Percentiles rank a stretch among this genome's conserved stretches.
phyloP scores from a whole-genome alignment of 441 rosid species.

The Erodium trifolium region DNA sequence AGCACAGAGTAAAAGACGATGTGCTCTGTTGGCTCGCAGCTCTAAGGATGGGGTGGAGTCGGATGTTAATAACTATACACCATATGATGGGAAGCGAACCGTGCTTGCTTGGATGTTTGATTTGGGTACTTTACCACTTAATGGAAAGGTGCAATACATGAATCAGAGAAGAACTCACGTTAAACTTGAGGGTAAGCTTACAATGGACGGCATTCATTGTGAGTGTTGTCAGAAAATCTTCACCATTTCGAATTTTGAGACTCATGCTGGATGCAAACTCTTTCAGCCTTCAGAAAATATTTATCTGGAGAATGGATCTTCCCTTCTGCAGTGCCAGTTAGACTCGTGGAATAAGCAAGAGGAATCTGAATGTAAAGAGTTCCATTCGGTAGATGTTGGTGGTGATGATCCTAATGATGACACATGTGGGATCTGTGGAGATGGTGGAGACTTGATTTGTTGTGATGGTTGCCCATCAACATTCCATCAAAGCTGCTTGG shows the following conservation, averaged over 20 bases:
- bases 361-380: constrained; percentile 40
- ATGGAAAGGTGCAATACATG: constrained; percentile 54
- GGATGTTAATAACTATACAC: constrained; percentile 38
- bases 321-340: constrained; percentile 64
- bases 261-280: constrained; percentile 54
- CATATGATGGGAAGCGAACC: constrained; percentile 70
- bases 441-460: constrained; percentile 90
- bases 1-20: constrained; percentile 47
- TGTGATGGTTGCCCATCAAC: constrained; percentile 98
- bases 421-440: constrained; percentile 95
- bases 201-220: constrained; percentile 66
- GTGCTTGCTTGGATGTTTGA: constrained; percentile 85
- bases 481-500: constrained; percentile 84
- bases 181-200: constrained; percentile 40
- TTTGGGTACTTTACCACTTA: constrained; percentile 43
- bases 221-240: constrained; percentile 60
- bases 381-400: constrained; percentile 52
- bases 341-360: constrained; percentile 71
- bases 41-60: constrained; percentile 43
- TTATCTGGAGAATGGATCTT: constrained; percentile 52
- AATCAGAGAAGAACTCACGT: constrained; percentile 28
- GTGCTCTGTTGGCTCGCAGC: constrained; percentile 56
- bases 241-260: constrained; percentile 46
- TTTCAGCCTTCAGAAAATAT: constrained; percentile 48
- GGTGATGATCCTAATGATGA: constrained; percentile 89